phyloP scores from a whole-genome alignment of 2,329 filamentous ascomycete species.

The Teratosphaeria destructans region DNA sequence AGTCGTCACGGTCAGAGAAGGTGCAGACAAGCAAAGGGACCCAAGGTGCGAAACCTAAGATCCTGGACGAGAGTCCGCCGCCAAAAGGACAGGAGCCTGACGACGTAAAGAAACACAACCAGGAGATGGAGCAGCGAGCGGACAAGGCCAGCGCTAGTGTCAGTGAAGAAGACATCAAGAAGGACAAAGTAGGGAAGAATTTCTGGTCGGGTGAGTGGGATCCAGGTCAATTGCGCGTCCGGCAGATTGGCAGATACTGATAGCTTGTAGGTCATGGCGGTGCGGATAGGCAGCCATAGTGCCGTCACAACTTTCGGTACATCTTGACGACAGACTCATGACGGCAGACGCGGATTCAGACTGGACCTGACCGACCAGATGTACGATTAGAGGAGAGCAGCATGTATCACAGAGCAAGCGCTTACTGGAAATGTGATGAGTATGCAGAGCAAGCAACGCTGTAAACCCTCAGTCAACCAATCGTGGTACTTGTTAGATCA shows the following conservation, averaged over 20 bases:
- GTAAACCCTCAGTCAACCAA: not conserved
- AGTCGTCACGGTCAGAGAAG: constrained; percentile 3
- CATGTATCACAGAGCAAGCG: not conserved
- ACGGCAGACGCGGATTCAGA: not conserved
- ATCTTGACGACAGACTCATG: not conserved
- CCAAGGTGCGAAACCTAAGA: constrained; percentile 33
- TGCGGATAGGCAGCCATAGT: not conserved
- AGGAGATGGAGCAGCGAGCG: constrained; percentile 32
- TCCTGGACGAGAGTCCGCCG: constrained; percentile 29
- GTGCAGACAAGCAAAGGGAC: constrained; percentile 5
- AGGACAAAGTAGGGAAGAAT: constrained; percentile 30
- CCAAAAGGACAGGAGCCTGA: constrained; percentile 18
- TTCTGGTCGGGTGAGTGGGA: constrained; percentile 27
- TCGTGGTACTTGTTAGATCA: too few relatives aligned
- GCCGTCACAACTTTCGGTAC: not conserved
- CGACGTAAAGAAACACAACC: constrained; percentile 34
- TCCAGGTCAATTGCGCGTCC: too few relatives aligned
- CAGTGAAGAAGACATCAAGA: constrained; percentile 26
- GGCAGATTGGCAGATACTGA: not conserved
- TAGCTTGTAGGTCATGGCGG: not conserved
- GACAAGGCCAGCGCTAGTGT: constrained; percentile 32
- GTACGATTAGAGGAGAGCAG: not conserved
- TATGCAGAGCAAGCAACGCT: not conserved
- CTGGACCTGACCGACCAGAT: not conserved
- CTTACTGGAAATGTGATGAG: not conserved